A percentile compares a stretch with the other conserved stretches of the same genome.
Conservation (phyloP, 768 basidiomycete species). For the Suillus cothurnatus region DNA sequence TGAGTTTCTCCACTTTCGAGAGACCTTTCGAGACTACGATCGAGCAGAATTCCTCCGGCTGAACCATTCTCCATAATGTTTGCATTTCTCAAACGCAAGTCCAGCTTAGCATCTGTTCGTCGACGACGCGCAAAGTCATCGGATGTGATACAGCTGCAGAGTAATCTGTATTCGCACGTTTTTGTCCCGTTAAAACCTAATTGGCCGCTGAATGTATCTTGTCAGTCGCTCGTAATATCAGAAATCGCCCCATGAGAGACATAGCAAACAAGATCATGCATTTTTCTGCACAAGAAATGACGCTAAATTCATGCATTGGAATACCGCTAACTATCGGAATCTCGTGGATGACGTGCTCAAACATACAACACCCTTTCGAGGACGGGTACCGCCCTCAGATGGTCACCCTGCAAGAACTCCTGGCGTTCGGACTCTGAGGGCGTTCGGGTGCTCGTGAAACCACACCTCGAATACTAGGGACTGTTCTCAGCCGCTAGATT, state of each 20-base stretch:
- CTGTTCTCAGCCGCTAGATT: too few relatives aligned
- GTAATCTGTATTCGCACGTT: constrained; percentile 50
- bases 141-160: constrained; percentile 41
- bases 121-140: neutral
- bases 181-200: neutral
- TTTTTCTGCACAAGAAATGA: constrained; percentile 13
- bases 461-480: too few relatives aligned
- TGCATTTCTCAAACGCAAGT: constrained; percentile 55
- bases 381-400: neutral
- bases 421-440: too few relatives aligned
- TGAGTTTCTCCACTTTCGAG: constrained; percentile 14
- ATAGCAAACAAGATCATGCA: constrained; percentile 12
- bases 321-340: constrained; percentile 15
- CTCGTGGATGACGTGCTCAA: constrained; percentile 9
- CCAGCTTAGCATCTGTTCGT: neutral
- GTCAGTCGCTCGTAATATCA: constrained; percentile 39
- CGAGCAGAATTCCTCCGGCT: constrained; percentile 7
- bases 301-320: constrained; percentile 2
- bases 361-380: neutral
- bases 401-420: constrained; percentile 17
- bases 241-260: neutral
- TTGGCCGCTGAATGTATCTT: constrained; percentile 18
- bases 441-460: too few relatives aligned
- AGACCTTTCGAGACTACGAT: neutral
- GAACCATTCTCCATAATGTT: constrained; percentile 29